Conservation (phyloP, 2,329 filamentous ascomycete genomes). For the Coniella vitis region DNA sequence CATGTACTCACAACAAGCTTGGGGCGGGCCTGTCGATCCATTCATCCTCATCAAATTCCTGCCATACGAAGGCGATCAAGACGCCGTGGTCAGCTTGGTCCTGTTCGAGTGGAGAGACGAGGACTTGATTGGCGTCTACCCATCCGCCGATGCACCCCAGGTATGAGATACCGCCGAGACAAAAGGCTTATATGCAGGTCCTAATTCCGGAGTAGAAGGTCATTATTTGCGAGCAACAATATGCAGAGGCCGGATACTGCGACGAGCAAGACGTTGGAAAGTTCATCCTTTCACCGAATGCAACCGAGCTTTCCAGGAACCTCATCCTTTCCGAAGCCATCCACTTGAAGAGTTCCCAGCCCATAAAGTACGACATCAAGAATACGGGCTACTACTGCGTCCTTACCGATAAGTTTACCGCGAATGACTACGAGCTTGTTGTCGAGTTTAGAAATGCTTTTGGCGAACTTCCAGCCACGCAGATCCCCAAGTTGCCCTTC, state of each 20-base stretch:
- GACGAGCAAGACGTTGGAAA: slow-evolving; percentile 71
- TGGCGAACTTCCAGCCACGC: slow-evolving; percentile 87
- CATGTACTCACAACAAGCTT: slow-evolving; percentile 88
- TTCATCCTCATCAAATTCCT: slow-evolving; percentile 83
- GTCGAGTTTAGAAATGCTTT: slow-evolving; percentile 94
- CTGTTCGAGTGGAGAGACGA: slow-evolving; percentile 95
- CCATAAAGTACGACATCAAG: slow-evolving; percentile 75
- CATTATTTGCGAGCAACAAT: slow-evolving; percentile 67
- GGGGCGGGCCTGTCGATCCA: slow-evolving; percentile 82
- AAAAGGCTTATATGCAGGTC: slow-evolving; percentile 4
- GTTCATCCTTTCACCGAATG: slow-evolving; percentile 75
- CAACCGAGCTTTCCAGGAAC: slow-evolving; percentile 62
- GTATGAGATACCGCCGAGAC: slow-evolving; percentile 32
- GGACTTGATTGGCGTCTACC: slow-evolving; percentile 64
- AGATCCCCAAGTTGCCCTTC: slow-evolving; percentile 95
- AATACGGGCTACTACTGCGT: slow-evolving; percentile 97
- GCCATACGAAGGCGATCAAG: slow-evolving; percentile 52
- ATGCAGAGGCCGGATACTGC: slow-evolving; percentile 64
- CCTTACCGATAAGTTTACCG: slow-evolving; percentile 64
- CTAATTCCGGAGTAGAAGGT: slow-evolving; percentile 33
- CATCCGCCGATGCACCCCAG: slow-evolving; percentile 45
- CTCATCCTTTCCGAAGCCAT: slow-evolving; percentile 74
- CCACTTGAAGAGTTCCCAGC: slow-evolving; percentile 66
- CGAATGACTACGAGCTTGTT: slow-evolving; percentile 66
- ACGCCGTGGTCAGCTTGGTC: slow-evolving; percentile 74